phyloP scores from a whole-genome alignment of 2,329 filamentous ascomycete species.

The Beauveria scarabaeidicola region DNA sequence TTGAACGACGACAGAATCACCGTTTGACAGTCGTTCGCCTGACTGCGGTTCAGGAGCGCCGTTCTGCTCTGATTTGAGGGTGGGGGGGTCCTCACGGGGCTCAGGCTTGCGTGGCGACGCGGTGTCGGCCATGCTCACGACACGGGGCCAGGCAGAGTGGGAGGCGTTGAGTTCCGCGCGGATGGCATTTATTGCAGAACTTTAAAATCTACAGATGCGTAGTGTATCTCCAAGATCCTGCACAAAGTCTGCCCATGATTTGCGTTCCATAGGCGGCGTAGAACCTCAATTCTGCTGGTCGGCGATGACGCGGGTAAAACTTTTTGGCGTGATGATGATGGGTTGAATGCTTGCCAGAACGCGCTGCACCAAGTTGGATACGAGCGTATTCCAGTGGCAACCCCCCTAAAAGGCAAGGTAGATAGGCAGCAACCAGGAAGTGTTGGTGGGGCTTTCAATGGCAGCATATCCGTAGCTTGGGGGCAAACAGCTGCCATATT shows the following conservation, averaged over 20 bases:
- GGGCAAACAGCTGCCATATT: not conserved
- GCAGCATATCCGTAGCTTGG: not conserved
- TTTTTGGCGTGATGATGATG: slow-evolving; percentile 24
- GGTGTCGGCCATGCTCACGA: slow-evolving; percentile 51
- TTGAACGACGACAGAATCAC: not conserved
- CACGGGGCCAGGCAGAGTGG: slow-evolving; percentile 33
- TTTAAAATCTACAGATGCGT: slow-evolving; percentile 46
- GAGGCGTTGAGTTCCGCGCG: slow-evolving; percentile 45
- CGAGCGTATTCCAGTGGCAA: slow-evolving; percentile 1
- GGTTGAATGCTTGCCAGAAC: not conserved
- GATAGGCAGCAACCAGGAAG: not conserved
- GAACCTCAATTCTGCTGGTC: slow-evolving; percentile 30
- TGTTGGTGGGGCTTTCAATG: not conserved
- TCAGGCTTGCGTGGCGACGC: slow-evolving; percentile 43
- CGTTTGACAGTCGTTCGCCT: not conserved
- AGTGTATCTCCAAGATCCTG: slow-evolving; percentile 35
- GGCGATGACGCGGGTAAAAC: slow-evolving; percentile 31
- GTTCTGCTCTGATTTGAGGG: slow-evolving; percentile 18
- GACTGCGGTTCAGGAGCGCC: not conserved
- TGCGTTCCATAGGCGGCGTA: slow-evolving; percentile 38
- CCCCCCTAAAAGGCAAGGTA: not conserved
- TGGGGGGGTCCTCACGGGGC: slow-evolving; percentile 22
- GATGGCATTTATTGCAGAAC: slow-evolving; percentile 48
- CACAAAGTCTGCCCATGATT: slow-evolving; percentile 47
- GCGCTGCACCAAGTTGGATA: not conserved